Conservation (phyloP, 805 yeast genomes). For the Cyberlindnera xylosilytica region DNA sequence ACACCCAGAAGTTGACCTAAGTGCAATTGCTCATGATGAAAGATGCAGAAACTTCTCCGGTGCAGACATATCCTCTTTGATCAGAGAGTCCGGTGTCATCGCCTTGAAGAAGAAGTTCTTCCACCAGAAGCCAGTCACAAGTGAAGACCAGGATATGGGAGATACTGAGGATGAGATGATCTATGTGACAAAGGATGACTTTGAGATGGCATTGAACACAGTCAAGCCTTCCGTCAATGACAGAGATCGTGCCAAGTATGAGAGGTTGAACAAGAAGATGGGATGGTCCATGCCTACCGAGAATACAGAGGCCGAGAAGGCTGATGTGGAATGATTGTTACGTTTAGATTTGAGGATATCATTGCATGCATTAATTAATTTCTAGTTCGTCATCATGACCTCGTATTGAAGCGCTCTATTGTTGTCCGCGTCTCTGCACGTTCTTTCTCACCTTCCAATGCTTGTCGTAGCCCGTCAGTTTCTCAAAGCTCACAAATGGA, state of each 20-base stretch:
- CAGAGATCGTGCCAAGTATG: conserved; percentile 74
- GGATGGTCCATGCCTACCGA: conserved; percentile 59
- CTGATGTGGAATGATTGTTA: conserved; percentile 3
- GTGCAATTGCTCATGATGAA: conserved; percentile 63
- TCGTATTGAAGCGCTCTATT: no score
- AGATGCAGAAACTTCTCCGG: conserved; percentile 91
- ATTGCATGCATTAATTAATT: no score
- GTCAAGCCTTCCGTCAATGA: conserved; percentile 92
- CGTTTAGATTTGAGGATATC: no score
- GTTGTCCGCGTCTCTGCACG: conserved; percentile 44
- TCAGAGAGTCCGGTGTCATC: conserved; percentile 89
- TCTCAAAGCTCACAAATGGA: conserved; percentile 45
- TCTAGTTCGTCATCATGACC: no score
- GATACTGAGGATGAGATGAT: conserved; percentile 42
- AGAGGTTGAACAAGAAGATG: conserved; percentile 65
- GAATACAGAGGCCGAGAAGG: conserved; percentile 13
- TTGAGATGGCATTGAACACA: conserved; percentile 62
- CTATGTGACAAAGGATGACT: conserved; percentile 62
- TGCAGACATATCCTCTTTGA: conserved; percentile 90
- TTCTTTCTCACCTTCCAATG: conserved; percentile 58
- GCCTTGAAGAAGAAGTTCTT: conserved; percentile 79
- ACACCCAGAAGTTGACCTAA: conserved; percentile 56
- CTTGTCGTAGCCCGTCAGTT: conserved; percentile 44
- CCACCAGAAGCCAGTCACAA: conserved; percentile 36
- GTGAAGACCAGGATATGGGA: conserved; percentile 47